Evolutionary conservation across 192 early-diverging fungal species (phyloP), one percentile per base, ranked within the genome.

Genomic region (Coemansia sp.): DNA sequence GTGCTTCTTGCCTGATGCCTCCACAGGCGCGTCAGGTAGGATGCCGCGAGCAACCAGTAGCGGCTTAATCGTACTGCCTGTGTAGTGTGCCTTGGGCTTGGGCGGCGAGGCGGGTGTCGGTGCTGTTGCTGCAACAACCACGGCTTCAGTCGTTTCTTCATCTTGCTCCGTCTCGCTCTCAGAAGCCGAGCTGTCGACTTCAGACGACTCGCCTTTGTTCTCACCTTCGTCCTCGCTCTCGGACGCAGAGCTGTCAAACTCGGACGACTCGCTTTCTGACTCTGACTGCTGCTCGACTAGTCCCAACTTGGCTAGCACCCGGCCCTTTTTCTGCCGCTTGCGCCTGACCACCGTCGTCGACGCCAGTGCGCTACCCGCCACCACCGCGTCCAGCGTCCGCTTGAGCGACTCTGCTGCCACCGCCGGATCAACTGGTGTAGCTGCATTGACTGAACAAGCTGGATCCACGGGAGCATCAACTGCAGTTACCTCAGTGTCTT

Each of bases 181-280:
- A 21, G 85, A 85, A 42, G 86, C 83, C 4, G 90, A 90, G 55
- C 88, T 89, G 74, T 90, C 89, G 69, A 88, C 87, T 0, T 88
- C 87, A 7, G 81, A 77, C 22, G 81, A 78, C 27, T 85, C 86
- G 2, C 24, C 40, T 33, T 24, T 33, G 33, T 0, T 37, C 19
- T 68, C 3, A 41, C 55, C 22, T 9, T 49, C 61, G 37, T 56
- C 72, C 3, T 74, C 75, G 19, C 43, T 62, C 4, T 80, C 83
- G 24, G 85, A 85, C 45, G 86, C 83, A 4, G 90, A 90, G 55
- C 88, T 89, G 74, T 90, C 89, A 71, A 88, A 88, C 0, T 88
- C 87, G 8, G 81, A 77, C 22, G 81, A 78, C 27, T 85, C 86
- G 2, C 24, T 14, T 4, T 52, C 53, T 5, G 33, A 49, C 48